These are phyloP conservation scores for Psilocybe subaeruginosa DNA, from an alignment of 768 basidiomycete genomes.

Conservation along the genomic window DNA sequence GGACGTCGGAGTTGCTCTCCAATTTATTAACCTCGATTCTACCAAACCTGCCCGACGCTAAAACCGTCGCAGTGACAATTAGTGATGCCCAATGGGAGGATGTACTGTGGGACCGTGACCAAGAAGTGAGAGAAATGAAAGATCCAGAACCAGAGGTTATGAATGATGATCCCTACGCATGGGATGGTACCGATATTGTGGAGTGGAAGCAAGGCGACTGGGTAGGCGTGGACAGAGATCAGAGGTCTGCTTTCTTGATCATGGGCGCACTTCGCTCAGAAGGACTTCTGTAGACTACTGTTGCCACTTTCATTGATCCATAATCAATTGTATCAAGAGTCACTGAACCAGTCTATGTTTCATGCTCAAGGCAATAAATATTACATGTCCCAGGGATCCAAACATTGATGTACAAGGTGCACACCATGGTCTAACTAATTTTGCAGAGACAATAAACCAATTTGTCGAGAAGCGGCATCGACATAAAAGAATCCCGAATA, in stretches of 20 bases:
- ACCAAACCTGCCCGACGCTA: slow-evolving; percentile 73
- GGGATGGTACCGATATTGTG: slow-evolving; percentile 58
- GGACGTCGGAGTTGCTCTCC: slow-evolving; percentile 73
- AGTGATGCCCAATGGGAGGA: slow-evolving; percentile 83
- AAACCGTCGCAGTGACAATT: slow-evolving; percentile 77
- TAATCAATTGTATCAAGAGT: background rate
- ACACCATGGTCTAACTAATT: background rate
- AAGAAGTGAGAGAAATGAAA: slow-evolving; percentile 45
- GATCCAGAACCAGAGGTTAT: slow-evolving; percentile 11
- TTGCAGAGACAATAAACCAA: background rate
- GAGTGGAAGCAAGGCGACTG: slow-evolving; percentile 64
- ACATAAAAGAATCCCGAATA: background rate
- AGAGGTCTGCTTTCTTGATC: slow-evolving; percentile 78
- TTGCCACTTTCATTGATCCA: background rate
- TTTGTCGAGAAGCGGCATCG: background rate
- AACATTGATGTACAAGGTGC: background rate
- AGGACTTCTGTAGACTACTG: slow-evolving; percentile 42
- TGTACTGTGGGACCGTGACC: slow-evolving; percentile 75
- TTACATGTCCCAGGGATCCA: background rate
- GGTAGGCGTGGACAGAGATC: slow-evolving; percentile 78
- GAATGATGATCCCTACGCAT: slow-evolving; percentile 62
- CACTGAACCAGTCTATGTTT: background rate
- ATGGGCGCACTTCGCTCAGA: slow-evolving; percentile 77
- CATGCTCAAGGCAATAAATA: background rate
- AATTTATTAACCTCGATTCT: slow-evolving; percentile 76